A percentile compares a stretch with the other conserved stretches of the same genome.
phyloP scores from a whole-genome alignment of 176 grass and related monocot genomes.

The Pontederia crassipes region DNA sequence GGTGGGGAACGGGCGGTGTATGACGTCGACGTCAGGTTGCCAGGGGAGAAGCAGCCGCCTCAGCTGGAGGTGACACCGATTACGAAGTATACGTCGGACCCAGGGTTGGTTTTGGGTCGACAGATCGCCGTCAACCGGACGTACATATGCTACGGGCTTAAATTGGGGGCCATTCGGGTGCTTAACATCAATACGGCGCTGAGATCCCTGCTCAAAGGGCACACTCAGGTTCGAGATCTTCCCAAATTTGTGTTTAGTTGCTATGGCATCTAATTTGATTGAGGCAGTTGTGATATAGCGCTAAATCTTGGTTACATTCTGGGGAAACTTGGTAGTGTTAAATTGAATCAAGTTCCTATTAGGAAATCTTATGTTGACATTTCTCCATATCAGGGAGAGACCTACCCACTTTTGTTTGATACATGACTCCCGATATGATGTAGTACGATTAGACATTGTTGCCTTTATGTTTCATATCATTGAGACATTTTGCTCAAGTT shows the following conservation, averaged over 20 bases:
- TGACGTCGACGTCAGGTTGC: slow-evolving; percentile 72
- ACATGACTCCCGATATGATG: too few species aligned
- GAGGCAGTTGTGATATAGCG: not conserved
- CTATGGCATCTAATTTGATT: not conserved
- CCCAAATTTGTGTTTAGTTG: not conserved
- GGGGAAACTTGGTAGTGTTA: too few species aligned
- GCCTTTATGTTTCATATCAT: too few species aligned
- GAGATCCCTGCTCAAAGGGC: slow-evolving; percentile 68
- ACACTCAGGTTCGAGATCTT: slow-evolving; percentile 43
- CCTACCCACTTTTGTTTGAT: too few species aligned
- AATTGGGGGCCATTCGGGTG: slow-evolving; percentile 67
- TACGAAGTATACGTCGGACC: slow-evolving; percentile 91
- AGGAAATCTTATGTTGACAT: too few species aligned
- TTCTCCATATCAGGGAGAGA: too few species aligned
- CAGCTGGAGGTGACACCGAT: slow-evolving; percentile 95
- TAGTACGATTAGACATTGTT: too few species aligned
- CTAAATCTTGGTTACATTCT: not conserved
- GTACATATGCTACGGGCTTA: slow-evolving; percentile 91
- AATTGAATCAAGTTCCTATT: too few species aligned
- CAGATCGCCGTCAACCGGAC: slow-evolving; percentile 81
- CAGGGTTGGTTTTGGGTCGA: slow-evolving; percentile 63
- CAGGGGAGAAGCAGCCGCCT: slow-evolving; percentile 55
- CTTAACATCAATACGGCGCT: slow-evolving; percentile 93
- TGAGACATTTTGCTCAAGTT: too few species aligned
- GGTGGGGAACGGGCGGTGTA: slow-evolving; percentile 45